These are phyloP conservation scores for Saturnispora saitoi DNA, from an alignment of 805 yeast genomes.

Conservation along the genomic window DNA sequence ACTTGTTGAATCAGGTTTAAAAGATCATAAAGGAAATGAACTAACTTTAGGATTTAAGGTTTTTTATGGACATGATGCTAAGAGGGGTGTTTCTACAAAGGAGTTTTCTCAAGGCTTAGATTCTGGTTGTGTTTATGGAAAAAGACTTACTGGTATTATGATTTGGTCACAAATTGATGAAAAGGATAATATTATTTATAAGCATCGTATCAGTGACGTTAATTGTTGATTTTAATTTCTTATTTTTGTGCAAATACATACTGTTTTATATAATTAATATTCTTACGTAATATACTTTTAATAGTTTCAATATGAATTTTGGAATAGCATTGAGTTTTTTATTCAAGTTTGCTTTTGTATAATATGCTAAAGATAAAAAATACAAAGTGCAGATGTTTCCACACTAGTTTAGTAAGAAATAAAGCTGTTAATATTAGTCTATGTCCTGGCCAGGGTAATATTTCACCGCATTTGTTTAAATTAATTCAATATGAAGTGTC, in stretches of 20 bases:
- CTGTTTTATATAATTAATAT: neutral
- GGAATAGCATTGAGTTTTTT: too few relatives aligned
- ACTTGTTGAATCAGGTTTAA: conserved; percentile 6
- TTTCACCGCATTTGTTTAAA: conserved; percentile 10
- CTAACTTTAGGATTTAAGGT: conserved; percentile 34
- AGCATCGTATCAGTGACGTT: conserved; percentile 22
- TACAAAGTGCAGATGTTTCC: neutral
- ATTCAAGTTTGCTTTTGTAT: too few relatives aligned
- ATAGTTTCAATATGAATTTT: neutral
- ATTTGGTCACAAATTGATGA: conserved; percentile 31
- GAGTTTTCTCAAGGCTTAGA: conserved; percentile 75
- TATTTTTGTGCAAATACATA: neutral
- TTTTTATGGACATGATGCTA: conserved; percentile 86
- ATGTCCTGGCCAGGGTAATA: conserved; percentile 29
- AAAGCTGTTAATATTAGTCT: conserved; percentile 11
- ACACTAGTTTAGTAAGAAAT: neutral
- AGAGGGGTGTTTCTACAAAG: conserved; percentile 57
- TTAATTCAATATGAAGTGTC: conserved; percentile 10
- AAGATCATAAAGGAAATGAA: conserved; percentile 7
- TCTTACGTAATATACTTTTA: neutral
- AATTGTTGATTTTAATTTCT: conserved; percentile 17
- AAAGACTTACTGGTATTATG: conserved; percentile 54
- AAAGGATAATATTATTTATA: conserved; percentile 18
- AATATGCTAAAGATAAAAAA: neutral
- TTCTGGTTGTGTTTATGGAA: conserved; percentile 74